Base-by-base conservation (phyloP, 2,329 filamentous ascomycete species). In the Anthostomella pinea region DNA sequence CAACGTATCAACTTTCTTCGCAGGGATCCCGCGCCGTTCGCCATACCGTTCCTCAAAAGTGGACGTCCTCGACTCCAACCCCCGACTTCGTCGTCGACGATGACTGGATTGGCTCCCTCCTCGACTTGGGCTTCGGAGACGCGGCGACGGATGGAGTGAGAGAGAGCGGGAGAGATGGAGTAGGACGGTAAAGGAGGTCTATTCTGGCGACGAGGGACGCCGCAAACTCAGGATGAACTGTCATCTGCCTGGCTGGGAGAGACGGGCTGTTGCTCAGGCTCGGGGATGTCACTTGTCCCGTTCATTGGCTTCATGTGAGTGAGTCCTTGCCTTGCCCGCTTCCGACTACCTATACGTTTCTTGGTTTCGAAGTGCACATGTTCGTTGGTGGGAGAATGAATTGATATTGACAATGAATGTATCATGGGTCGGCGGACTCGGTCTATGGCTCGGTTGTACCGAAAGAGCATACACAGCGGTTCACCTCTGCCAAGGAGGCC, bases 301-400 rank as follows among this genome's bases (percentile, higher is more conserved):
- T 77, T 7, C 63, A 69, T 37, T 76, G 72, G 73, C 57, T 75
- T 11, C 71, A 75, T 52, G 70, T 73, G 43, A 47, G 61, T 56
- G 11, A 13, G 28, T 34, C 20, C 17, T n/a, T n/a, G n/a, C n/a
- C n/a, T n/a, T n/a, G n/a, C n/a, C n/a, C n/a, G n/a, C n/a, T n/a
- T n/a, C n/a, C n/a, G n/a, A n/a, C n/a, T n/a, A n/a, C n/a, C n/a
- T n/a, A n/a, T n/a, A n/a, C n/a, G n/a, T n/a, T n/a, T n/a, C n/a
- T n/a, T n/a, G n/a, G n/a, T n/a, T n/a, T n/a, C n/a, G n/a, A n/a
- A n/a, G n/a, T n/a, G n/a, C n/a, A n/a, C n/a, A n/a, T n/a, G n/a
- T n/a, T n/a, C n/a, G n/a, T n/a, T n/a, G n/a, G n/a, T n/a, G n/a
- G n/a, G n/a, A n/a, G n/a, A n/a, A n/a, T n/a, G n/a, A n/a, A n/a